These are phyloP conservation scores for Saturnispora mendoncae DNA, from an alignment of 805 yeast species.

Conservation along the genomic window DNA sequence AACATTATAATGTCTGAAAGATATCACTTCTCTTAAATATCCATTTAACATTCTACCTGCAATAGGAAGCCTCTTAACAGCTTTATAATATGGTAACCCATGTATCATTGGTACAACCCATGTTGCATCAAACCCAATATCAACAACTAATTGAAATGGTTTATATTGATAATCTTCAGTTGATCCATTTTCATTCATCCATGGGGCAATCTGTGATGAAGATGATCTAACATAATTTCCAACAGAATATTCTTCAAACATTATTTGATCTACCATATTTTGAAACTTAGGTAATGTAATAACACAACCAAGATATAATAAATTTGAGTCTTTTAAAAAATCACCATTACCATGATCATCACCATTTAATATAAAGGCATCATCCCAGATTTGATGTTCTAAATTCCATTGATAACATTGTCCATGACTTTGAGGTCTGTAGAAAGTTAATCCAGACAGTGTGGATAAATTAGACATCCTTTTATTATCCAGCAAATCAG, in stretches of 20 bases:
- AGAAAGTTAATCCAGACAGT: constrained; percentile 54
- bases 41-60: constrained; percentile 87
- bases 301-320: constrained; percentile 74
- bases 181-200: constrained; percentile 24
- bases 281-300: constrained; percentile 75
- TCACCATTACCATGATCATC: constrained; percentile 29
- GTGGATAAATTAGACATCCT: constrained; percentile 46
- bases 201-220: constrained; percentile 53
- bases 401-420: constrained; percentile 87
- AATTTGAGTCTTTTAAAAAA: constrained; percentile 40
- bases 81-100: constrained; percentile 69
- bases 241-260: constrained; percentile 91
- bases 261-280: constrained; percentile 78
- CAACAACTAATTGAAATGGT: constrained; percentile 75
- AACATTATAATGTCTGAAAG: constrained; percentile 88
- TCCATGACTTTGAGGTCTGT: constrained; percentile 84
- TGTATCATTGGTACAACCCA: constrained; percentile 80
- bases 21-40: constrained; percentile 69
- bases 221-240: constrained; percentile 59
- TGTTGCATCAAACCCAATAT: constrained; percentile 81
- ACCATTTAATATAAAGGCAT: constrained; percentile 40
- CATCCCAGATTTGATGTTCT: constrained; percentile 87
- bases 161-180: constrained; percentile 11
- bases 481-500: constrained; percentile 34
- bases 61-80: constrained; percentile 67